phyloP scores from a whole-genome alignment of 2,329 filamentous ascomycete genomes.

The Meredithiella fracta region DNA sequence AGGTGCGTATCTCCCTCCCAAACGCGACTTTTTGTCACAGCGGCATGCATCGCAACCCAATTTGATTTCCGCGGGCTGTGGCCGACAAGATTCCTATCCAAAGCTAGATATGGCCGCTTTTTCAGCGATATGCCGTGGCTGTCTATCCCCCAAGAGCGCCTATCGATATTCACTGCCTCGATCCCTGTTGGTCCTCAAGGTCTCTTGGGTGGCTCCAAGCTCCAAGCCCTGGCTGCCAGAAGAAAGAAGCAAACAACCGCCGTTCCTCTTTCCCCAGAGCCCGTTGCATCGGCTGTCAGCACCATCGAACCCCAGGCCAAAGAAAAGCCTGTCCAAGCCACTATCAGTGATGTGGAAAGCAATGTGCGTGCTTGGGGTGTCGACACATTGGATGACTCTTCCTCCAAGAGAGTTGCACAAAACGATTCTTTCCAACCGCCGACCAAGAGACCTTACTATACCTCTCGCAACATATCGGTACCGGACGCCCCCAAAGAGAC shows the following conservation, averaged over 20 bases:
- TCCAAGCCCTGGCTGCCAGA: slow-evolving; percentile 76
- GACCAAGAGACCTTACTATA: neutral
- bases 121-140: slow-evolving; percentile 83
- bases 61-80: neutral
- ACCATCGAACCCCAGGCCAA: neutral
- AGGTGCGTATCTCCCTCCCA: slow-evolving; percentile 23
- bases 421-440: neutral
- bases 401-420: neutral
- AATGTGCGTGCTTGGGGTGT: neutral
- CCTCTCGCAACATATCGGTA: neutral
- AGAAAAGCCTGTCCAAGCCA: slow-evolving; percentile 6
- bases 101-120: slow-evolving; percentile 27
- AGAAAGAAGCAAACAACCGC: slow-evolving; percentile 68
- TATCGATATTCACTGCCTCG: slow-evolving; percentile 46
- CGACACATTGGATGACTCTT: neutral
- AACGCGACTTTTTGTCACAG: neutral
- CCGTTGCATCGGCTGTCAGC: neutral
- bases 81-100: neutral
- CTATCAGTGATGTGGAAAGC: neutral
- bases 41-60: neutral
- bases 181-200: slow-evolving; percentile 36
- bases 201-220: slow-evolving; percentile 77
- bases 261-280: neutral
- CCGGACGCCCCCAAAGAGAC: neutral
- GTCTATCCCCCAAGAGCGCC: slow-evolving; percentile 48